Percentiles rank a stretch among this genome's conserved stretches.
Evolutionary conservation across 2,329 filamentous ascomycete genomes (phyloP).

Genomic region (Trichoderma sp.): DNA sequence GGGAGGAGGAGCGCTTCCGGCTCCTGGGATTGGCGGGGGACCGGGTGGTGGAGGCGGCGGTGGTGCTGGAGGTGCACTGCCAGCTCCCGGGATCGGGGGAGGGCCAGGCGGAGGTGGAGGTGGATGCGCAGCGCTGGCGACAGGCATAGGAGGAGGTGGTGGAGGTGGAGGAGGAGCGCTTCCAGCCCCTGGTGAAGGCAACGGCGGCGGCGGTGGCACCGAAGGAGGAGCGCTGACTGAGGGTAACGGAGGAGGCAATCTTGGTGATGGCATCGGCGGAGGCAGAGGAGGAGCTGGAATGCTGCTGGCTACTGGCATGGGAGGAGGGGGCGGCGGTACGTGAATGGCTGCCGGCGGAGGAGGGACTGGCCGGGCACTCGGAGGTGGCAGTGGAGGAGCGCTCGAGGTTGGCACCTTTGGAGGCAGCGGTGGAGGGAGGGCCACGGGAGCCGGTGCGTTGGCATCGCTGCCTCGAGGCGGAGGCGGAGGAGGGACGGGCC

Average conservation of each 20-base stretch:
- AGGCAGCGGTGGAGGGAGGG: conserved; percentile 42
- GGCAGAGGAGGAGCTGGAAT: conserved; percentile 43
- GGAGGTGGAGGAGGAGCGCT: conserved; percentile 20
- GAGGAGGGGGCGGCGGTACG: conserved; percentile 29
- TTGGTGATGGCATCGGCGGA: conserved; percentile 39
- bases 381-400: conserved; percentile 51
- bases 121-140: conserved; percentile 3
- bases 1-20: conserved; percentile 31
- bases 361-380: conserved; percentile 51
- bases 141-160: conserved; percentile 19
- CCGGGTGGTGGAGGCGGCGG: conserved; percentile 39
- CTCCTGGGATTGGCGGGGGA: conserved; percentile 44
- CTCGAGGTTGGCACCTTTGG: conserved; percentile 45
- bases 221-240: conserved; percentile 33
- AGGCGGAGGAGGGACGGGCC: conserved; percentile 69
- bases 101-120: conserved; percentile 22
- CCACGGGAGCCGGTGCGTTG: conserved; percentile 26
- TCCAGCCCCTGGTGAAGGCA: conserved; percentile 30
- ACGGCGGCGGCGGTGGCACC: conserved; percentile 37
- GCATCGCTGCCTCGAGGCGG: conserved; percentile 44
- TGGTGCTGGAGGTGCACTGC: conserved; percentile 44
- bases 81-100: conserved; percentile 25
- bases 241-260: conserved; percentile 41
- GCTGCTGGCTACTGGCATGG: conserved; percentile 38
- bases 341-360: conserved; percentile 47